These are phyloP conservation scores for Dioszegia aurantiaca DNA, from an alignment of 768 basidiomycete species.

Conservation along the genomic window DNA sequence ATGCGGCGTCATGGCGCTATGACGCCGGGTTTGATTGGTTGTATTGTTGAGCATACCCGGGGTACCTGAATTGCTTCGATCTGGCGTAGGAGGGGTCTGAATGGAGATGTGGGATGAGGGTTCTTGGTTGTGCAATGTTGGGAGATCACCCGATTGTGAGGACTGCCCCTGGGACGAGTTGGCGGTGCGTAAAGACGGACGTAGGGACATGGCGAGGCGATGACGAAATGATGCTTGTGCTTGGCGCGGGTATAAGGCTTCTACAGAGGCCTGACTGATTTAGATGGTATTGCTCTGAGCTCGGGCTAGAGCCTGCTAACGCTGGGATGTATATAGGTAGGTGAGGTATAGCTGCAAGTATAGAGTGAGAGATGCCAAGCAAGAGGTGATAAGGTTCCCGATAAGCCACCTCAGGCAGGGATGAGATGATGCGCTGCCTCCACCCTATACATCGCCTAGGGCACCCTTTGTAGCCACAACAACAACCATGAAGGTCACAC, in stretches of 20 bases:
- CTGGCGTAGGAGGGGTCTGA: slow-evolving; percentile 12
- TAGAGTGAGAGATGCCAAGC: too few species aligned
- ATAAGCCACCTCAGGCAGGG: too few species aligned
- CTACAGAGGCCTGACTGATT: too few species aligned
- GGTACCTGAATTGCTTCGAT: neutral
- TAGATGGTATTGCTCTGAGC: too few species aligned
- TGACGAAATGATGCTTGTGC: neutral
- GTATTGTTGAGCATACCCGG: neutral
- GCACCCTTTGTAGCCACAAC: too few species aligned
- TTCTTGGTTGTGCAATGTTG: slow-evolving; percentile 1
- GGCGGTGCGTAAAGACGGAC: slow-evolving; percentile 30
- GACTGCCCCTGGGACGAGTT: slow-evolving; percentile 30
- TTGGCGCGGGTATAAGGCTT: too few species aligned
- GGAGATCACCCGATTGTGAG: slow-evolving; percentile 5
- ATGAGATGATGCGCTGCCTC: too few species aligned
- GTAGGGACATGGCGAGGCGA: slow-evolving; percentile 13
- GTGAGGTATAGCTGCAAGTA: too few species aligned
- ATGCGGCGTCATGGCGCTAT: neutral
- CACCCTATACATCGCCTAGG: too few species aligned
- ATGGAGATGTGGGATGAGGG: slow-evolving; percentile 24
- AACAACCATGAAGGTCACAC: too few species aligned
- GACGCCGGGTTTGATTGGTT: neutral
- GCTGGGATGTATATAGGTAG: neutral
- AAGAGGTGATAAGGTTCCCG: too few species aligned
- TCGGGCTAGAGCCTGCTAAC: too few species aligned